Conservation (phyloP, 768 basidiomycete species). For the Sporobolomyces roseus region DNA sequence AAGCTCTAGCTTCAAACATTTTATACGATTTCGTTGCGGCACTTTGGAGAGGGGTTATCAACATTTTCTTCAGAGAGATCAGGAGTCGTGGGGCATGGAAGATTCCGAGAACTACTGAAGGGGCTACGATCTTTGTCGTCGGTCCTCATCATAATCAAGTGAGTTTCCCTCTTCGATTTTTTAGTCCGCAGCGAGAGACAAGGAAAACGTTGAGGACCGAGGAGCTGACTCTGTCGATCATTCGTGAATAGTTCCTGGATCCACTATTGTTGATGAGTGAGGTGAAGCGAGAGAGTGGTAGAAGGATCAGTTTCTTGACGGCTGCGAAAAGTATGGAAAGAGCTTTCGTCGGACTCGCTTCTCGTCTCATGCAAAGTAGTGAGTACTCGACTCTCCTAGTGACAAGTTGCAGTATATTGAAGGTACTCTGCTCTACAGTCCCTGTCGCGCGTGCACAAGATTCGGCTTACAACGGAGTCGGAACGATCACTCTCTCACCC, state of each 20-base stretch:
- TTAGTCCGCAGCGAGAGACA: background rate
- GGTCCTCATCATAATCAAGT: slow-evolving; percentile 92
- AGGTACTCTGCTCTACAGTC: slow-evolving; percentile 55
- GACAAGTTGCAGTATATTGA: background rate
- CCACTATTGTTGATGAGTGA: slow-evolving; percentile 78
- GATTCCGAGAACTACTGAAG: slow-evolving; percentile 67
- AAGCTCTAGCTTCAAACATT: slow-evolving; percentile 32
- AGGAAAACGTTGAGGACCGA: too few species aligned
- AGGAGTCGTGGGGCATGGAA: slow-evolving; percentile 90
- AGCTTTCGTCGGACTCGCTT: slow-evolving; percentile 72
- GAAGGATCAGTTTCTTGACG: slow-evolving; percentile 78
- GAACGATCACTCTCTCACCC: slow-evolving; percentile 59
- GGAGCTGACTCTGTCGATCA: background rate
- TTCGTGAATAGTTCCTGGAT: slow-evolving; percentile 71
- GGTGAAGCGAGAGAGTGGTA: slow-evolving; percentile 74
- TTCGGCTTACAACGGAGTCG: slow-evolving; percentile 68
- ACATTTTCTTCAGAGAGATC: slow-evolving; percentile 95
- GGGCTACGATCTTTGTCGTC: slow-evolving; percentile 86
- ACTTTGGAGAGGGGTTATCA: slow-evolving; percentile 80
- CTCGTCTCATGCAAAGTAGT: slow-evolving; percentile 84
- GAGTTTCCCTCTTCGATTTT: slow-evolving; percentile 39
- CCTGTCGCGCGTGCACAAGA: slow-evolving; percentile 91
- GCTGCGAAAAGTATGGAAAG: slow-evolving; percentile 85
- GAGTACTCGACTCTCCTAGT: slow-evolving; percentile 43
- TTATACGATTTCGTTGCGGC: slow-evolving; percentile 71